Evolutionary conservation across 208 protist genomes (phyloP), one percentile per base, ranked within the genome.

Genomic region (Naegleria lovaniensis): DNA sequence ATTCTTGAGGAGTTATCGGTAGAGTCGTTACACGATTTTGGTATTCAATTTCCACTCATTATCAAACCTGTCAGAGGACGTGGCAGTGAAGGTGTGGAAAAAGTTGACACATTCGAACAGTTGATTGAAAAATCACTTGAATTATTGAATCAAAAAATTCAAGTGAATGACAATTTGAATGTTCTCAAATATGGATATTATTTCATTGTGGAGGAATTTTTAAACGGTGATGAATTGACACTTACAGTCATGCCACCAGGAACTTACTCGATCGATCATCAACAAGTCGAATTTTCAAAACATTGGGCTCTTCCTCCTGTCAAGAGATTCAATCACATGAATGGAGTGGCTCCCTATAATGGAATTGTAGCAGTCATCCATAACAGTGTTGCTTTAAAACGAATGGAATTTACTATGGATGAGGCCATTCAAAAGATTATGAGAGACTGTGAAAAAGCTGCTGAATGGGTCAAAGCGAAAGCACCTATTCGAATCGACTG

Each of bases 201-300:
- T 43, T 51, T 85, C 15, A 85, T 85, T 19, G 83, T 85, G 5
- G 83, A 85, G 43, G 40, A 43, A 85, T 85, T 85, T 85, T 51
- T 85, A 51, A 51, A 85, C 15, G 83, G 83, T 52, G 83, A 85
- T 51, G 83, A 85, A 85, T 43, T 85, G 83, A 85, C 83, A 52
- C 40, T 85, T 5, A 85, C 83, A 19, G 83, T 85, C 40, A 85
- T 85, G 83, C 83, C 83, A 43, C 83, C 83, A 43, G 83, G 83
- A 43, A 43, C 5, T 52, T 85, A 85, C 15, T 19, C 15, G 39
- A 19, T 19, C 83, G 83, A 51, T 52, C 5, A 19, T 58, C 83
- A 85, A 51, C 9, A 85, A 85, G 15, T 51, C 9, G 83, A 43
- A 51, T 52, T 85, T 43, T 43, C 39, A 51, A 43, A 85, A 19